Evolutionary conservation across 2,329 filamentous ascomycete genomes (phyloP), one percentile per base, ranked within the genome.

Genomic region (Colletotrichum cuscutae): DNA sequence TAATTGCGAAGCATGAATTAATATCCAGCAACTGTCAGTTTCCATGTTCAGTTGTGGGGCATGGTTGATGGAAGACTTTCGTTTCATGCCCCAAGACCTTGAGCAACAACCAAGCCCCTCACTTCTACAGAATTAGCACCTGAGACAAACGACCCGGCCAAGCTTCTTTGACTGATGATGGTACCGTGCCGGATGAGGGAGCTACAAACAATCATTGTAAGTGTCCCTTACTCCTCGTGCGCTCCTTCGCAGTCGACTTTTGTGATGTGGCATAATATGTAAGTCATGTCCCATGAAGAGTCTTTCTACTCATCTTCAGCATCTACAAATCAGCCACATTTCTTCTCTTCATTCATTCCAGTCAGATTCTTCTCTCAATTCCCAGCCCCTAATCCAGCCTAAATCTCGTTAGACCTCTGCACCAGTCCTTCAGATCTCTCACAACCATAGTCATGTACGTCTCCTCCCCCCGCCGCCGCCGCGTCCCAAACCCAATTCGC

Each of bases 401-500:
- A 22, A 4, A 49, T 49, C 7, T 49, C 19, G 1, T 22, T 0
- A 49, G 42, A 22, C 42, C 42, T n/a, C 19, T 1, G 22, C 3
- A 11, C 8, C 42, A 8, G 3, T 46, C 15, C 19, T n/a, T n/a
- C 15, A 5, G 15, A 46, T 46, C 42, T 46, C 19, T 19, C 42
- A n/a, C 19, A 7, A n/a, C 6, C 42, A 49, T 4, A 35, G 37
- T 1, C 53, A 60, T 66, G 64, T 30, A 59, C 28, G 37, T 28
- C 4, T 37, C 54, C 6, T 1, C 30, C 30, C n/a, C 37, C 6
- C 30, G 42, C 24, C 15, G 46, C 26, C 56, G 30, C n/a, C 62
- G 53, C 9, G 67, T 24, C 11, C 42, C 56, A 6, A 56, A 28
- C 12, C 62, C 68, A 11, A 60, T 71, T n/a, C 57, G 64, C 13